phyloP scores from a whole-genome alignment of 495 filamentous ascomycete genomes.

The Elaphomyces granulatus region DNA sequence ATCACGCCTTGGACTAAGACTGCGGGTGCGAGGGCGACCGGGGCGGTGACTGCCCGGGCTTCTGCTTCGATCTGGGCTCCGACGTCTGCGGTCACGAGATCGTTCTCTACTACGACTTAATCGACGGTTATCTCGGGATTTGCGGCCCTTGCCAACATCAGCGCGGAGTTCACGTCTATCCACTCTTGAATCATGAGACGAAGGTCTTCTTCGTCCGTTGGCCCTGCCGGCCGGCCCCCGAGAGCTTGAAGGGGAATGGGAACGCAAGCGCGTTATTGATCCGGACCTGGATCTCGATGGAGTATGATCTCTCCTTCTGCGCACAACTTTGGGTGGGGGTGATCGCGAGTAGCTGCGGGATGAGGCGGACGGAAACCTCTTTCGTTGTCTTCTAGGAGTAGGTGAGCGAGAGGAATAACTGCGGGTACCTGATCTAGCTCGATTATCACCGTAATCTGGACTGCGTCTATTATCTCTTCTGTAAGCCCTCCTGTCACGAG shows the following conservation, averaged over 20 bases:
- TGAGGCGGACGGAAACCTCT: constrained; percentile 27
- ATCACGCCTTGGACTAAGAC: constrained; percentile 17
- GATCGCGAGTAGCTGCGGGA: constrained; percentile 34
- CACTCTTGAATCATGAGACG: constrained; percentile 27
- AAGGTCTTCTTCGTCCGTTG: constrained; percentile 26
- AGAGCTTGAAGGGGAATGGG: constrained; percentile 32
- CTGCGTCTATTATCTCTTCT: constrained; percentile 26
- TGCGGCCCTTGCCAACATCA: constrained; percentile 37
- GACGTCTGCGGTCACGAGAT: constrained; percentile 21
- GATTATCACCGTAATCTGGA: constrained; percentile 35
- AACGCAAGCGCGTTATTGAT: constrained; percentile 23
- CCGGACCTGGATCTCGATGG: constrained; percentile 23
- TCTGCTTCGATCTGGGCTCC: constrained; percentile 26
- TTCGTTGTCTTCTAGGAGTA: constrained; percentile 41
- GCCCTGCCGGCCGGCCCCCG: constrained; percentile 12
- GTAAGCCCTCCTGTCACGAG: constrained; percentile 23
- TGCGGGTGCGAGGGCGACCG: constrained; percentile 26
- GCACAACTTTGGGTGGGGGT: constrained; percentile 17
- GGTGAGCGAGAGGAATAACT: constrained; percentile 46
- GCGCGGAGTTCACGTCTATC: constrained; percentile 26
- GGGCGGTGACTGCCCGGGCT: constrained; percentile 30
- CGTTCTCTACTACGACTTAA: constrained; percentile 26
- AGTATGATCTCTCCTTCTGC: constrained; percentile 20
- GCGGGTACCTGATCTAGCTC: constrained; percentile 34
- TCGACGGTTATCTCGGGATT: constrained; percentile 23